Conservation (phyloP, 179 eudicot species). For the Heliamphora pulchella region DNA sequence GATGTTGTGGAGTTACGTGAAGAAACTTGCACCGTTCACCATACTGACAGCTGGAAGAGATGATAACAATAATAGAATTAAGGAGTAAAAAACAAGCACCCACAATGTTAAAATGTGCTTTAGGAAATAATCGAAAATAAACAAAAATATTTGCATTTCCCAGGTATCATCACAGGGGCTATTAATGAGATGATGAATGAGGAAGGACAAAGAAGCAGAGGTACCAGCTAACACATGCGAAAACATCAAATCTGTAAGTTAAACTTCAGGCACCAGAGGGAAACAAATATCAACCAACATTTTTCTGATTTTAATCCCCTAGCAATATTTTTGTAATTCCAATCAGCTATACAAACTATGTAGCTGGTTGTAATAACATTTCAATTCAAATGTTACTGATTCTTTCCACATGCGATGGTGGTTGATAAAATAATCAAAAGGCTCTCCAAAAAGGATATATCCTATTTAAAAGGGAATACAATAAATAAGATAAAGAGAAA, state of each 20-base stretch:
- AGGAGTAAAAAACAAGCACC: neutral
- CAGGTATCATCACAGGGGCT: neutral
- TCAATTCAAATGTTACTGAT: too few species aligned
- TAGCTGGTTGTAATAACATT: too few species aligned
- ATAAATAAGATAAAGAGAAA: too few species aligned
- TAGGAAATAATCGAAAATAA: neutral
- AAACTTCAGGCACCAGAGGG: neutral
- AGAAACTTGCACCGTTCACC: slow-evolving; percentile 76
- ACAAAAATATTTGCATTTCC: neutral
- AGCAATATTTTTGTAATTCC: too few species aligned
- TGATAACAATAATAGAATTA: neutral
- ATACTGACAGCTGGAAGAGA: slow-evolving; percentile 57
- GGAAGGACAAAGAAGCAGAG: neutral
- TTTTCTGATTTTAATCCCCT: too few species aligned
- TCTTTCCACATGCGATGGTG: too few species aligned
- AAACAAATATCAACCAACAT: neutral
- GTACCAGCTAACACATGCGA: neutral
- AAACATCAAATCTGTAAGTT: neutral
- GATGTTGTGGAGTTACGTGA: slow-evolving; percentile 51
- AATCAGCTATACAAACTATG: too few species aligned
- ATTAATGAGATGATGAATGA: neutral
- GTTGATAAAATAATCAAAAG: too few species aligned
- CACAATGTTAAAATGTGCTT: neutral
- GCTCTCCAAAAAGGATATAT: too few species aligned
- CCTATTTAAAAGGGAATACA: too few species aligned